Evolutionary conservation across 495 filamentous ascomycete species (phyloP), one percentile per base, ranked within the genome.

Genomic region (Usnea hakonensis): DNA sequence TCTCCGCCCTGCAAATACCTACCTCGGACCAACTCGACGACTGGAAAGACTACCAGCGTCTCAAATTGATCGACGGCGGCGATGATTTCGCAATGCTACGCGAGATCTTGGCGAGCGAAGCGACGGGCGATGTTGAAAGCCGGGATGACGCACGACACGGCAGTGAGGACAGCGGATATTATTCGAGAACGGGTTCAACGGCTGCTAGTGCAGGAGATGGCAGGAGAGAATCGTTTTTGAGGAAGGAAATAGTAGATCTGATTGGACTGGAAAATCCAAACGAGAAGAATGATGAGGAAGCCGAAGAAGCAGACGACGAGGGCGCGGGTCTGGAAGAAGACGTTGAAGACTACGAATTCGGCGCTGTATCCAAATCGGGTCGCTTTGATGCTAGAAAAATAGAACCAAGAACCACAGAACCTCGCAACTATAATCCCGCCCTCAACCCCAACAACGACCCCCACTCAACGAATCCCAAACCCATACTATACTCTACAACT

Each of bases 11-110:
- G 21, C 14, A 17, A 8, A 19, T 58, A 38, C 67, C 67, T 16
- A 65, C 28, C 16, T 28, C 65, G 2, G 65, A 69, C 50, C 60
- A 69, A 46, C 30, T 67, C 5, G 67, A 69, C 43, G 67, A 69
- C 54, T 69, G 67, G 67, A 55, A 62, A 52, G 67, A 69, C 28
- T 69, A 67, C 38, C 37, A 58, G 21, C 56, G 28, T 8, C 37
- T 64, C 19, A 59, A 60, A 37, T 21, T 21, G 21, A 28, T 56
- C 32, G 48, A 55, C n/a, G 40, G 57, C 26, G 57, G 58, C 37
- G 52, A 63, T 30, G 61, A 58, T 11, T 60, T 60, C 37, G 40
- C 41, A 17, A 9, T 55, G 21, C 21, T 58, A 17, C 57, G 57
- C 1, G 57, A 60, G 11, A 43, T 64, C 0, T 13, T 53, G 1